Base-by-base conservation (phyloP, 306 rosid species). In the Senna tora region DNA sequence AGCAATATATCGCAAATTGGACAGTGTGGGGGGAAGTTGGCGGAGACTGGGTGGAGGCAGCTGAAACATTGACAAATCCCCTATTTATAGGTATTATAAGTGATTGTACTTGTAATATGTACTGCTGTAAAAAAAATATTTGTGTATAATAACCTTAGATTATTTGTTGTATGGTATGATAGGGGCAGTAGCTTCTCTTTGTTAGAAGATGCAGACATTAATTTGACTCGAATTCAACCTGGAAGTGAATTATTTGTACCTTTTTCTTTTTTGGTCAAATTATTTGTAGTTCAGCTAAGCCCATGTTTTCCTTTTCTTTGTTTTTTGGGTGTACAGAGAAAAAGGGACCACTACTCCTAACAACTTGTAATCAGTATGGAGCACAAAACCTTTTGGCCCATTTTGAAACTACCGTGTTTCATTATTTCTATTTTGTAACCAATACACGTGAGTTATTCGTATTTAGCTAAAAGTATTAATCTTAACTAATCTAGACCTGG, bases 1-100 rank as follows among this genome's bases (percentile, higher is more conserved):
- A 32, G 22, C 52, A 15, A 57, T 12, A 6, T 60, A 9, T 16
- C 66, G 34, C 66, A 60, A 36, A 64, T 42, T 42, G 36, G 69
- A 34, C 36, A 6, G 36, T 33, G n/a, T 7, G 9, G 7, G 55
- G 71, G 4, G 59, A 67, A 36, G 62, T 20, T 49, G 50, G 65
- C 7, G 22, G 22, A 30, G 34, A 33, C 5, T n/a, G 43, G 43
- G 5, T 15, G 11, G 46, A 12, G 6, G 50, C 36, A 2, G 73
- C 66, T 34, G 12, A 36, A 57, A n/a, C 21, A 57, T 30, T 36
- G 25, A 15, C 43, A 15, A 17, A 28, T n/a, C 7, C 15, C 11
- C 13, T 14, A 13, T 19, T 34, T 36, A 2, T 33, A 30, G 46
- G 72, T 49, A 4, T 8, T 11, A 6, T 51, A 8, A 47, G 58